Evolutionary conservation across 2,329 filamentous ascomycete species (phyloP), one percentile per base, ranked within the genome.

Genomic region (Mycocentrospora acerina): DNA sequence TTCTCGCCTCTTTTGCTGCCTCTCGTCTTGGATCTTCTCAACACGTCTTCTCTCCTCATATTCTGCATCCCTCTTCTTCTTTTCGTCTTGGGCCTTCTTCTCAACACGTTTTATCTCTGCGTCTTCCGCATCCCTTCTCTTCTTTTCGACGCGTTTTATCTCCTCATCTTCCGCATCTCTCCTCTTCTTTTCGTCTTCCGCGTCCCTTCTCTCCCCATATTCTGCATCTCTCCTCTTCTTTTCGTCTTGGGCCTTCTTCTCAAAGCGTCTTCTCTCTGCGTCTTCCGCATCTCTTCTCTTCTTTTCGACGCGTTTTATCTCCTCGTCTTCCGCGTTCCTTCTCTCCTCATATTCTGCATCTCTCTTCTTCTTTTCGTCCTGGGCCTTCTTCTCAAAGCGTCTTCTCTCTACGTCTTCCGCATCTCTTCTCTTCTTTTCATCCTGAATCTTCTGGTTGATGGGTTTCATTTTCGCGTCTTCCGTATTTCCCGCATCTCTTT

Each of bases 241-340:
- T 13, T 29, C 13, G n/a, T 14, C 27, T 29, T 29, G 27, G 8
- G 8, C 27, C 27, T 29, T 29, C 19, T 33, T 33, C 31, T 33
- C 31, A n/a, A 24, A 10, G 9, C 31, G 17, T 10, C 24, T 15
- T 10, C 13, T 33, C 19, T 24, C 19, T 10, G 12, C 12, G 10
- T 19, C 8, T 33, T 33, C 12, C 15, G 24, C 14, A 5, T 24
- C 31, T 13, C 14, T 24, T 18, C 31, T 10, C 24, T 33, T 15
- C 18, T 14, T 16, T 33, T 33, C 31, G n/a, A 24, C 7, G 11
- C 19, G 22, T 19, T 33, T 19, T 33, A n/a, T n/a, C n/a, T n/a
- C n/a, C n/a, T n/a, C n/a, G n/a, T 33, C 31, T n/a, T n/a, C n/a
- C n/a, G n/a, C n/a, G n/a, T n/a, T n/a, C n/a, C n/a, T n/a, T n/a